phyloP scores from a whole-genome alignment of 768 basidiomycete species.

The Rhodotorula sphaerocarpa region DNA sequence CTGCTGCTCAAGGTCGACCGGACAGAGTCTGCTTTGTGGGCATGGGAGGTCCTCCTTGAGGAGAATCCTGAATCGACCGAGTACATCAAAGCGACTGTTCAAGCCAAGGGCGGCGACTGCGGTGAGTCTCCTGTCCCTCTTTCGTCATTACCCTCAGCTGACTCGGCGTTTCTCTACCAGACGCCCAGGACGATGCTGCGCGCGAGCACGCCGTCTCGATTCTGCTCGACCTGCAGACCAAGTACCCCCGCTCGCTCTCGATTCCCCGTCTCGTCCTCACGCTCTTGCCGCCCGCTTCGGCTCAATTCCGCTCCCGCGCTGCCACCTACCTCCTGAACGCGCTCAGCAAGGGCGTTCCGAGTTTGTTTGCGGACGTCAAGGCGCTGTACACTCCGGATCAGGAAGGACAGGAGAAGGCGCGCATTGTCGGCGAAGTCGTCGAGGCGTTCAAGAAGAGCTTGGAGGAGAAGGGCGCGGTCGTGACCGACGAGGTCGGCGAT shows the following conservation, averaged over 20 bases:
- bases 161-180: conserved; percentile 4
- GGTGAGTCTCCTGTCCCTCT: conserved; percentile 47
- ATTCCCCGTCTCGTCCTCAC: conserved; percentile 67
- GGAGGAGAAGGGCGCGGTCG: conserved; percentile 32
- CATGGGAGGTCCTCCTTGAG: conserved; percentile 72
- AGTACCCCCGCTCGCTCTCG: conserved; percentile 60
- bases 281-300: conserved; percentile 51
- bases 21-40: conserved; percentile 63
- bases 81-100: conserved; percentile 68
- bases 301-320: conserved; percentile 55
- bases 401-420: conserved; percentile 56
- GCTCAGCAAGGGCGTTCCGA: conserved; percentile 78
- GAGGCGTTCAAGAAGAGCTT: conserved; percentile 43
- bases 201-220: conserved; percentile 53
- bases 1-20: conserved; percentile 60
- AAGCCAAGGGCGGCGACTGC: conserved; percentile 57
- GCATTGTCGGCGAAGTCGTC: conserved; percentile 60
- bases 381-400: conserved; percentile 54
- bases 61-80: conserved; percentile 74
- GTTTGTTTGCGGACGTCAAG: conserved; percentile 86
- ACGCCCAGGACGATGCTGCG: conserved; percentile 46
- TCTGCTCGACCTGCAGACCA: conserved; percentile 56
- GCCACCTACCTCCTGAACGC: conserved; percentile 61
- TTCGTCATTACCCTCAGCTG: background rate
- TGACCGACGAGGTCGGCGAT: conserved; percentile 12